Base-by-base conservation (phyloP, 2,329 filamentous ascomycete genomes). In the Colletotrichum orchidophilum region DNA sequence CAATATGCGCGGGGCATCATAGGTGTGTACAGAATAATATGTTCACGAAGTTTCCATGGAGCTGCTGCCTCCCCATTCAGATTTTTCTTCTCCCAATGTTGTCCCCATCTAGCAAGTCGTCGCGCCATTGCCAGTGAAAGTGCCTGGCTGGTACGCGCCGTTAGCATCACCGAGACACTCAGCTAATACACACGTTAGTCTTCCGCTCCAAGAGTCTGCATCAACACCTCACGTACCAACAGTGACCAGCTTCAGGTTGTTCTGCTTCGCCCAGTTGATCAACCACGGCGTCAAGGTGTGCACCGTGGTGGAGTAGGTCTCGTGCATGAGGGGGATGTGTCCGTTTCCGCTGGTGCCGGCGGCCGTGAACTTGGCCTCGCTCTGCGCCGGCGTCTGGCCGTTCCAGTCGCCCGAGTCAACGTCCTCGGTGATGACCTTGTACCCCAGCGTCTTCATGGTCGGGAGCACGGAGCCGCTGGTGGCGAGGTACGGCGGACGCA, bases 321-420 rank as follows among this genome's bases (percentile, higher is more conserved):
- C 87, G 75, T 89, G 87, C 81, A 87, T 88, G 74, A 91, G 87
- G 27, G 86, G 83, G 67, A 92, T 87, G 77, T 88, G 89, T 15
- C 84, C 84, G 35, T 82, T 82, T 12, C 82, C 85, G 6, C 75
- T 65, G 4, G 85, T 77, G 15, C 84, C 83, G 3, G 83, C 83
- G 49, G 78, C 76, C 71, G 80, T 76, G 80, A 91, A 90, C 74
- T 82, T 83, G 74, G 86, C 80, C 81, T 90, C 82, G 75, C 87
- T 86, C 78, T 87, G 85, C 66, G 80, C 77, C 0, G 87, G 82
- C 4, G 83, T 81, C 70, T 84, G 80, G 62, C 87, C 84, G 76
- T 90, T 86, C 83, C 90, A 91, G 79, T 91, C 90, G 61, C 88
- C 86, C 1, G 88, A 85, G 76, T 92, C 89, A 59, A 91, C 81